These are phyloP conservation scores for Fusarium keratoplasticum DNA, from an alignment of 2,329 filamentous ascomycete genomes.

Conservation along the genomic window DNA sequence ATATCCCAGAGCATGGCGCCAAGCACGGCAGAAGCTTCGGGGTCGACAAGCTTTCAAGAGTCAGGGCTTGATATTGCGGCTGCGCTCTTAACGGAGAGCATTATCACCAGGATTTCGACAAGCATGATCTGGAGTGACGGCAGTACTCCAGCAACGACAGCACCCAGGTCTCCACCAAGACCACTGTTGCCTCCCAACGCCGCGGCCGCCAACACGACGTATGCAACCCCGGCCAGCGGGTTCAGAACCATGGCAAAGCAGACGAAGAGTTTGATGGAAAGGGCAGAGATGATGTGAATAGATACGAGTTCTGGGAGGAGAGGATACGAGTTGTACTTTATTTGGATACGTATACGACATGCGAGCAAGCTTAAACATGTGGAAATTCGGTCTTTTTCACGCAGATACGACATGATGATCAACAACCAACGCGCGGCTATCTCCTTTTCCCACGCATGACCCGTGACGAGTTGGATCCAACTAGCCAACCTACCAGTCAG, in stretches of 20 bases:
- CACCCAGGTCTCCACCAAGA: background rate
- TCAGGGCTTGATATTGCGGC: background rate
- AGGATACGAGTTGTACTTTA: background rate
- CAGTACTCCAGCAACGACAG: slow-evolving; percentile 9
- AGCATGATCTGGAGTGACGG: background rate
- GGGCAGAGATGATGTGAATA: slow-evolving; percentile 2
- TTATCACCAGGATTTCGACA: slow-evolving; percentile 1
- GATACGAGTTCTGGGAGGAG: background rate
- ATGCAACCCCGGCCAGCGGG: slow-evolving; percentile 23
- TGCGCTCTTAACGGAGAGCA: background rate
- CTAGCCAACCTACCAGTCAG: background rate
- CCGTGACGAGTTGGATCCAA: background rate
- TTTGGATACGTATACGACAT: background rate
- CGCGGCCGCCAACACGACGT: slow-evolving; percentile 7
- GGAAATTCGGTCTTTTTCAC: background rate
- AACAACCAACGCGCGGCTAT: background rate
- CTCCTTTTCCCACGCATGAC: background rate
- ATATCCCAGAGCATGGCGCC: background rate
- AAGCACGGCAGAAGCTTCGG: background rate
- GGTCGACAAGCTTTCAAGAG: slow-evolving; percentile 1
- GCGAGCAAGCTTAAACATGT: background rate
- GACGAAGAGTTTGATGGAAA: slow-evolving; percentile 33
- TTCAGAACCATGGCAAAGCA: slow-evolving; percentile 42
- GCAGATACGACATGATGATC: background rate
- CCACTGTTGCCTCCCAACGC: slow-evolving; percentile 1